These are phyloP conservation scores for Fraxinus angustifolia DNA, from an alignment of 305 asterid genomes.

Conservation along the genomic window DNA sequence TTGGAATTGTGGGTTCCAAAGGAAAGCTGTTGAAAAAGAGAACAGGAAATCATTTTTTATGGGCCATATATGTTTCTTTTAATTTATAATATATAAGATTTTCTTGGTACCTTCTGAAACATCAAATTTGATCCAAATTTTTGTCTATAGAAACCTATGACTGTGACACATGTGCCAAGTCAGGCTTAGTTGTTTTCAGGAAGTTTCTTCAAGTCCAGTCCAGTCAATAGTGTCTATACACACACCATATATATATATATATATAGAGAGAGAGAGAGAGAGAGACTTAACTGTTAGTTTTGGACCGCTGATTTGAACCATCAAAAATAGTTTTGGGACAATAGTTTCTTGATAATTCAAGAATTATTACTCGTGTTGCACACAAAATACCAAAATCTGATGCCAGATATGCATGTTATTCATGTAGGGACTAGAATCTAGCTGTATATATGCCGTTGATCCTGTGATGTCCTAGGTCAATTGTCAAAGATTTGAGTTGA, in stretches of 20 bases:
- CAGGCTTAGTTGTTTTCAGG: background rate
- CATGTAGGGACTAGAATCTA: background rate
- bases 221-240: background rate
- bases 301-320: background rate
- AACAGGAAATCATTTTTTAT: background rate
- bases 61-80: background rate
- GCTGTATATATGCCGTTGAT: background rate
- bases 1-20: background rate
- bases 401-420: background rate
- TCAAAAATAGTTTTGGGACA: background rate
- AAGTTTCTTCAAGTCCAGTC: background rate
- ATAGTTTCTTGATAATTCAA: background rate
- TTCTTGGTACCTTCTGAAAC: background rate
- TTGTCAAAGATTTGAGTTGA: constrained; percentile 51
- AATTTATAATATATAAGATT: background rate
- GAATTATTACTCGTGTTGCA: background rate
- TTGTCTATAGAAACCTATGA: background rate
- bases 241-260: background rate
- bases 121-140: background rate
- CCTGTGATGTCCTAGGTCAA: constrained; percentile 32
- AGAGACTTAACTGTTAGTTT: background rate
- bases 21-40: background rate
- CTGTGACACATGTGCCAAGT: background rate
- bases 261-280: background rate
- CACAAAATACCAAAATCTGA: background rate